phyloP scores from a whole-genome alignment of 331 rosid species.

The Dryas integrifolia region DNA sequence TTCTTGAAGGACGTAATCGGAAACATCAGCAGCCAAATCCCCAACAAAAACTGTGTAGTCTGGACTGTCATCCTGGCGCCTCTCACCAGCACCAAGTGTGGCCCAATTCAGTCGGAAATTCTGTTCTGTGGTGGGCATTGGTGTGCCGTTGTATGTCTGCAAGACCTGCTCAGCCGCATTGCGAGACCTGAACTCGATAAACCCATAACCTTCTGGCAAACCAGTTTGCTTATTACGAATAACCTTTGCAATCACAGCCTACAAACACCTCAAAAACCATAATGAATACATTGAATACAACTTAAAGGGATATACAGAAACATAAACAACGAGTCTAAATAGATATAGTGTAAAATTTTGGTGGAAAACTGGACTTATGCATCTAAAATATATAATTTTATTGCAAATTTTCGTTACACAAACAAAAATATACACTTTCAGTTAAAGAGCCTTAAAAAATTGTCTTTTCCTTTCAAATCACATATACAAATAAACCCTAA shows the following conservation, averaged over 20 bases:
- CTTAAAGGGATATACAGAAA: background rate
- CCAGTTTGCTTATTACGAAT: constrained; percentile 59
- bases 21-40: constrained; percentile 63
- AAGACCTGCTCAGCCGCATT: constrained; percentile 46
- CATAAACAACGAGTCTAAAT: background rate
- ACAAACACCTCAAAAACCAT: background rate
- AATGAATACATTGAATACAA: constrained; percentile 4
- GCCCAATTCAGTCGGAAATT: constrained; percentile 66
- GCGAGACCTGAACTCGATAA: constrained; percentile 49
- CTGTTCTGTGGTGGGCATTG: constrained; percentile 58
- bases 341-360: background rate
- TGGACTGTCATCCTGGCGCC: constrained; percentile 62
- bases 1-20: constrained; percentile 56
- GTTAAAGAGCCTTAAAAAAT: too few species aligned
- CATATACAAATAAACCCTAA: background rate
- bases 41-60: constrained; percentile 60
- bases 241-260: constrained; percentile 51
- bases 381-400: background rate
- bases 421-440: background rate
- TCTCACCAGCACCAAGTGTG: constrained; percentile 60
- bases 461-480: background rate
- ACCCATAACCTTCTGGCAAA: constrained; percentile 59
- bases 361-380: background rate
- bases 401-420: background rate
- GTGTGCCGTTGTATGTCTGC: constrained; percentile 44